Evolutionary conservation across 2,329 filamentous ascomycete species (phyloP).

Genomic region (Cercospora sp.): DNA sequence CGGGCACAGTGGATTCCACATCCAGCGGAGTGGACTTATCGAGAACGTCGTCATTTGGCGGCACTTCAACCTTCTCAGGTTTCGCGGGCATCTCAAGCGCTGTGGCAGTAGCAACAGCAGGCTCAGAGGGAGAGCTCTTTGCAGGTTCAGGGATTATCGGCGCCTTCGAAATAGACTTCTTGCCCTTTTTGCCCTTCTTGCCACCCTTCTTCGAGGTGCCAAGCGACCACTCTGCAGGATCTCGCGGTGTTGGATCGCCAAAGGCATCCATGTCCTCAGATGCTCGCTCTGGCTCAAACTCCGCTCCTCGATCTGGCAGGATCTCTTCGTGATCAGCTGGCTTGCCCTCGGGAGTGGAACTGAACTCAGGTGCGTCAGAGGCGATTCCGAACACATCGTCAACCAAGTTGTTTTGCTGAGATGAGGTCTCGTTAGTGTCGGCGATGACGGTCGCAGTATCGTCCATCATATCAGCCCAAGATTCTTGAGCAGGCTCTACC

Average conservation of each 20-base stretch:
- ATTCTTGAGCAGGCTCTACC: background rate
- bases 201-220: conserved; percentile 24
- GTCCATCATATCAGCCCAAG: conserved; percentile 8
- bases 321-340: conserved; percentile 2
- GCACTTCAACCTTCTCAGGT: background rate
- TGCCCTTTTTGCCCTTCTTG: conserved; percentile 26
- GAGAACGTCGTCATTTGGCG: background rate
- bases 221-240: conserved; percentile 17
- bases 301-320: conserved; percentile 17
- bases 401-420: conserved; percentile 12
- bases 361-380: conserved; percentile 11
- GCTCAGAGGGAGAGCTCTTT: background rate
- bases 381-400: conserved; percentile 19
- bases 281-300: conserved; percentile 22
- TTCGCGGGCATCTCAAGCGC: background rate
- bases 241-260: conserved; percentile 14
- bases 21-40: background rate
- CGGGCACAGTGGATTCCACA: background rate
- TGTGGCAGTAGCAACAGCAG: background rate
- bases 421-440: background rate
- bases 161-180: conserved; percentile 9
- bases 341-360: conserved; percentile 3
- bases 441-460: background rate
- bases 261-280: conserved; percentile 24
- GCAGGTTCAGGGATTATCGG: conserved; percentile 1